phyloP scores from a whole-genome alignment of 257 asterid species.

The Plectranthus barbatus region DNA sequence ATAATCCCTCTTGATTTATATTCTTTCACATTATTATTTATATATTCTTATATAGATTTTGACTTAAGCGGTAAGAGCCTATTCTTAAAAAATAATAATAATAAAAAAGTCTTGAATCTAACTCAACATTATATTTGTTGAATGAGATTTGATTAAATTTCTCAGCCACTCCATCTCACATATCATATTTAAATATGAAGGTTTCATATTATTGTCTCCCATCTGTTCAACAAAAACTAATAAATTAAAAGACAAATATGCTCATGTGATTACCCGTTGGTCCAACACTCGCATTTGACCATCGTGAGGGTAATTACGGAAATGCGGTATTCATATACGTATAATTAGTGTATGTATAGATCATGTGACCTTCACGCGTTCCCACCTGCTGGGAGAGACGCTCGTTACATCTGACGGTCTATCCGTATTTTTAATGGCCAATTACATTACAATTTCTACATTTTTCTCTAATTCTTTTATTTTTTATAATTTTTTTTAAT shows the following conservation, averaged over 20 bases:
- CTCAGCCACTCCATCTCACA: background rate
- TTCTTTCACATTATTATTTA: no score
- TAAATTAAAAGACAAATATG: background rate
- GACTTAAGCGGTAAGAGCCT: no score
- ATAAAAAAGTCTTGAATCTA: no score
- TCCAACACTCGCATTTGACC: background rate
- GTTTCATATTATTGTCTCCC: background rate
- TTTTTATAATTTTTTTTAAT: background rate
- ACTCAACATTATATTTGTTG: no score
- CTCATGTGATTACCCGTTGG: background rate
- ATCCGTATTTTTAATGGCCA: slow-evolving; percentile 20
- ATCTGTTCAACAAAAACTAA: background rate
- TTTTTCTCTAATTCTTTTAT: background rate
- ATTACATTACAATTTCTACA: slow-evolving; percentile 20
- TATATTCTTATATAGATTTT: no score
- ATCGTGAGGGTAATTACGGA: slow-evolving; percentile 8
- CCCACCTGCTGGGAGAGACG: slow-evolving; percentile 39
- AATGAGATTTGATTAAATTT: no score
- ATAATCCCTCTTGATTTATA: no score
- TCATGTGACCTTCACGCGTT: slow-evolving; percentile 30
- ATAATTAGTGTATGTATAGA: background rate
- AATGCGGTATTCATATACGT: background rate
- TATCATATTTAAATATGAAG: background rate
- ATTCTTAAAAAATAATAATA: no score
- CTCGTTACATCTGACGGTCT: background rate